Base-by-base conservation (phyloP, 257 asterid genomes). In the Primulina eburnea region DNA sequence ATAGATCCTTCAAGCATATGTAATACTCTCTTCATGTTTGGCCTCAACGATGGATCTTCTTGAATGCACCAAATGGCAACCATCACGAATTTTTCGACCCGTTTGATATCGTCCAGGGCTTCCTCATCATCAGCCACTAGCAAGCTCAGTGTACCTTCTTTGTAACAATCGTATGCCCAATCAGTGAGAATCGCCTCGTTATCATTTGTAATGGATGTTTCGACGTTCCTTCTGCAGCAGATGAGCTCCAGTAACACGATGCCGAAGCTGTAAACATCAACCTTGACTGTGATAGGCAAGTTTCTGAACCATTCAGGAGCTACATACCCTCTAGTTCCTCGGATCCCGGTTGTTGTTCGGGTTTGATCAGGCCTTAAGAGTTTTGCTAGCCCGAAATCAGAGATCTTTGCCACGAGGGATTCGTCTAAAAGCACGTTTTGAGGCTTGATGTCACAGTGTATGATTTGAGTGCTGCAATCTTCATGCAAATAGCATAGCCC, bases 1-100 rank as follows among this genome's bases (percentile, higher is more conserved):
- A 81, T 71, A 68, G 66, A 55, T 65, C 79, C 85, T 75, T 75
- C 85, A 60, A 81, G 85, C 85, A 81, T 81, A 21, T 62, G 63
- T 7, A 71, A 34, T 8, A 75, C 69, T 4, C 62, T 78, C 73
- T 74, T 68, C 79, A 75, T 81, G 8, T 76, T 77, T 12, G 82
- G 82, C 76, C 81, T 75, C 56, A 61, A 11, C 30, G 78, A 78
- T 32, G 78, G 62, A 62, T 4, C 2, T 3, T 43, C 53, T 43
- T 43, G 53, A 43, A 43, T 43, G 53, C 53, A 43, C 53, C 53
- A 43, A 11, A 43, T 3, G 53, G 53, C 53, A 5, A 12, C 11
- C 53, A 43, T 2, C n/a, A 43, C 53, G n/a, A 43, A 43, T 43
- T 43, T 43, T 43, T 43, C n/a, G n/a, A 43, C 12, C 2, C n/a